phyloP scores from a whole-genome alignment of 2,329 filamentous ascomycete genomes.

The Microthyrium microscopicum region DNA sequence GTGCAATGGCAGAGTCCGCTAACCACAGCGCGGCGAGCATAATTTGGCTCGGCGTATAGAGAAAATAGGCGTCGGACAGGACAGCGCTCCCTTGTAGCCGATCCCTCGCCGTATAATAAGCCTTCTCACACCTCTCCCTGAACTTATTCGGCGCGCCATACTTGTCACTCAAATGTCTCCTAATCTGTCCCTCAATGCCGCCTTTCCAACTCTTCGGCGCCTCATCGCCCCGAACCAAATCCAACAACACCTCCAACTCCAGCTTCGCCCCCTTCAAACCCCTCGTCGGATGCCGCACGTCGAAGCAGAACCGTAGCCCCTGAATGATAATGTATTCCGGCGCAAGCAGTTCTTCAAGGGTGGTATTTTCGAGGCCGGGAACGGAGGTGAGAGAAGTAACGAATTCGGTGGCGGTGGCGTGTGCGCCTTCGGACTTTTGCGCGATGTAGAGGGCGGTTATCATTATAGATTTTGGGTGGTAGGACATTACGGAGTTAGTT shows the following conservation, averaged over 20 bases:
- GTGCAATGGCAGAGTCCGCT: constrained; percentile 47
- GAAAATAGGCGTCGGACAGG: constrained; percentile 90
- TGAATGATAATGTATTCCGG: constrained; percentile 89
- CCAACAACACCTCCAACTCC: constrained; percentile 55
- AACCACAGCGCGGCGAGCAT: constrained; percentile 68
- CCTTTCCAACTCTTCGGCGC: constrained; percentile 1
- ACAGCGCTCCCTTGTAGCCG: constrained; percentile 48
- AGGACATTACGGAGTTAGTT: constrained; percentile 90
- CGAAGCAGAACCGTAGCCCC: constrained; percentile 81
- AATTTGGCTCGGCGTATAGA: constrained; percentile 88
- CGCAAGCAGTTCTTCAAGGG: constrained; percentile 66
- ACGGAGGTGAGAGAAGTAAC: constrained; percentile 48
- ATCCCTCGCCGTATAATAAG: constrained; percentile 55
- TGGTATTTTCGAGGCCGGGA: constrained; percentile 29
- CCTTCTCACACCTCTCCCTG: constrained; percentile 26
- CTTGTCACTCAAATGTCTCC: constrained; percentile 10
- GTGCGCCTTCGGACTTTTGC: constrained; percentile 78
- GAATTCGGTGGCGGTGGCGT: constrained; percentile 51
- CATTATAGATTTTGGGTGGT: constrained; percentile 76
- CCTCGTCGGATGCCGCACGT: constrained; percentile 79
- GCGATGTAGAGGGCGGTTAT: constrained; percentile 86
- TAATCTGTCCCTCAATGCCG: constrained; percentile 6
- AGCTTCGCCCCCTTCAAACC: constrained; percentile 74
- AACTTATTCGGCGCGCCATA: background rate
- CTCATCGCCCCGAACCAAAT: constrained; percentile 20